A percentile compares a stretch with the other conserved stretches of the same genome.
phyloP scores from a whole-genome alignment of 495 filamentous ascomycete genomes.

The Pseudevernia furfuracea region DNA sequence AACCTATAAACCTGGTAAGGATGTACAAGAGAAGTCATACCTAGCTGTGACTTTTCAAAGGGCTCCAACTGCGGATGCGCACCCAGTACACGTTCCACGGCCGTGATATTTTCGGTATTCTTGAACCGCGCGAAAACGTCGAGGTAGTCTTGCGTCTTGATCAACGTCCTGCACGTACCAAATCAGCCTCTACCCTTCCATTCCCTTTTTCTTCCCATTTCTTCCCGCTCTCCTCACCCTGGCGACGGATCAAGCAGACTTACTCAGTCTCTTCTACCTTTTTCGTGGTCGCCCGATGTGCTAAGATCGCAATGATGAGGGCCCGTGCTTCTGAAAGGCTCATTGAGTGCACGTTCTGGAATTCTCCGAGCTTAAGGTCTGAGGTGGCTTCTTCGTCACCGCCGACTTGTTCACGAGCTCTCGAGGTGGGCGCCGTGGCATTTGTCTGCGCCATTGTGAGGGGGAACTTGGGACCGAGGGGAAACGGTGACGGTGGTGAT shows the following conservation, averaged over 20 bases:
- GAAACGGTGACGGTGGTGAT: neutral
- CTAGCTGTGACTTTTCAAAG: constrained; percentile 89
- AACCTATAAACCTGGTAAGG: neutral
- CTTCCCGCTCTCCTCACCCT: neutral
- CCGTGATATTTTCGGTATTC: constrained; percentile 85
- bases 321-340: constrained; percentile 86
- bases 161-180: constrained; percentile 46
- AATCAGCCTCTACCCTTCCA: constrained; percentile 8
- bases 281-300: constrained; percentile 57
- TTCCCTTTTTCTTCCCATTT: neutral
- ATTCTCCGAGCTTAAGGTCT: constrained; percentile 81
- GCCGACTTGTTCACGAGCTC: constrained; percentile 60
- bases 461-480: neutral
- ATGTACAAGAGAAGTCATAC: constrained; percentile 41
- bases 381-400: constrained; percentile 83
- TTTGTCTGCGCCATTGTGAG: constrained; percentile 9
- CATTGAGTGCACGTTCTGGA: constrained; percentile 77
- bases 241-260: constrained; percentile 5
- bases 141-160: constrained; percentile 82
- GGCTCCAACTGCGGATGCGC: constrained; percentile 70
- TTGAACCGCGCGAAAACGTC: constrained; percentile 93
- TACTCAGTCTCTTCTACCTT: constrained; percentile 49
- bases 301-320: constrained; percentile 78
- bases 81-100: constrained; percentile 74
- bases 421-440: constrained; percentile 49